Percentiles rank a stretch among this genome's conserved stretches.
Conservation (phyloP, 2,329 filamentous ascomycete genomes). For the Zymoseptoria passerinii region DNA sequence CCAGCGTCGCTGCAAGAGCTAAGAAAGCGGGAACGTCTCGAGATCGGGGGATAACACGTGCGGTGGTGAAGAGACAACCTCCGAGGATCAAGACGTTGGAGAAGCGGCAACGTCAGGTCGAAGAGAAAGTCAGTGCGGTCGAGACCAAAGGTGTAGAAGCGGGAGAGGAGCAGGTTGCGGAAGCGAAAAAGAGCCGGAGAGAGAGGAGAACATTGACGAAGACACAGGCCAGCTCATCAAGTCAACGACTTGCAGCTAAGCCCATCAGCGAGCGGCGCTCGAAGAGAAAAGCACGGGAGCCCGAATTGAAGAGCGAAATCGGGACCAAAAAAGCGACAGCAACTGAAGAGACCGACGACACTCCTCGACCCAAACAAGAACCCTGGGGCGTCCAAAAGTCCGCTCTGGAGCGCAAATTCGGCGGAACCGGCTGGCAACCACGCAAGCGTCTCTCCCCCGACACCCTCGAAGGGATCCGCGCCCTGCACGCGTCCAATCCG, state of each 20-base stretch:
- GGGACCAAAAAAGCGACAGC: conserved; percentile 1
- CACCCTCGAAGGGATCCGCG: conserved; percentile 79
- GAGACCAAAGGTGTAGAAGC: conserved; percentile 1
- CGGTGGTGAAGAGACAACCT: background rate
- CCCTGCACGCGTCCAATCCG: conserved; percentile 69
- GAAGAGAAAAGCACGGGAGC: background rate
- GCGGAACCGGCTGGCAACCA: conserved; percentile 66
- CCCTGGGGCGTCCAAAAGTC: conserved; percentile 70
- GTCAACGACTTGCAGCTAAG: background rate
- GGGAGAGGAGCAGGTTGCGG: background rate
- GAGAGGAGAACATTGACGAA: background rate
- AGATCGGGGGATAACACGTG: background rate
- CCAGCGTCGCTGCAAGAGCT: background rate
- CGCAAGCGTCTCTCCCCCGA: conserved; percentile 84
- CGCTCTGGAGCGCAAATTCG: conserved; percentile 69
- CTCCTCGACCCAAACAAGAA: conserved; percentile 28
- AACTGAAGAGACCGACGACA: conserved; percentile 1
- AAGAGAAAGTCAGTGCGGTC: background rate
- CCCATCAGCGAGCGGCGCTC: background rate
- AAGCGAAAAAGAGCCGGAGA: conserved; percentile 1
- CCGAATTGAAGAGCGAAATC: background rate
- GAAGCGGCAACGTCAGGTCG: background rate
- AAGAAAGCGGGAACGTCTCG: background rate
- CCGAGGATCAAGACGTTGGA: background rate
- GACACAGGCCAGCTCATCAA: background rate